Percentiles rank a stretch among this genome's conserved stretches.
These are phyloP conservation scores for Teunomyces kruisii DNA, from an alignment of 805 yeast genomes.

Conservation along the genomic window DNA sequence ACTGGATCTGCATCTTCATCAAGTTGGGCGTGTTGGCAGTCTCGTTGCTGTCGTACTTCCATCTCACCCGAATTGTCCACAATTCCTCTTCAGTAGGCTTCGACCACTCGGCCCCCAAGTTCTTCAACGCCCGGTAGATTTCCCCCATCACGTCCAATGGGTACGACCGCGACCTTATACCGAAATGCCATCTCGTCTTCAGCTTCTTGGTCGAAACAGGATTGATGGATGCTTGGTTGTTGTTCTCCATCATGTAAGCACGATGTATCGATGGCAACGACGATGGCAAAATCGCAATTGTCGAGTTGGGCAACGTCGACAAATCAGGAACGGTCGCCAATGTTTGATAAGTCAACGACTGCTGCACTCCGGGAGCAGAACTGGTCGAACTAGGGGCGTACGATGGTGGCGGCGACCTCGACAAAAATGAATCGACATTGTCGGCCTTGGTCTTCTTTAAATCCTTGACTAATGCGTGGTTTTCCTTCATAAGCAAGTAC, in stretches of 20 bases:
- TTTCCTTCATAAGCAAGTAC: constrained; percentile 78
- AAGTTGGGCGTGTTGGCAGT: constrained; percentile 58
- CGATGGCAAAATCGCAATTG: constrained; percentile 90
- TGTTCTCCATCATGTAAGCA: constrained; percentile 77
- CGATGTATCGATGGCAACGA: constrained; percentile 93
- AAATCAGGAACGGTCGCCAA: constrained; percentile 47
- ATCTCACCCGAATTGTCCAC: constrained; percentile 94
- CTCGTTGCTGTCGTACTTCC: constrained; percentile 60
- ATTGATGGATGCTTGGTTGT: constrained; percentile 32
- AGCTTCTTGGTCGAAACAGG: constrained; percentile 76
- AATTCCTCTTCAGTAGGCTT: constrained; percentile 91
- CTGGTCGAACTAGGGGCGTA: constrained; percentile 21
- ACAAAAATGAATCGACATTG: constrained; percentile 56
- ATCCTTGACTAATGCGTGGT: constrained; percentile 66
- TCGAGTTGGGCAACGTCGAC: constrained; percentile 62
- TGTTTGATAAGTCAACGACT: constrained; percentile 47
- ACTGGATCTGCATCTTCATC: constrained; percentile 96
- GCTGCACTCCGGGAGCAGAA: constrained; percentile 44
- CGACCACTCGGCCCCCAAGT: constrained; percentile 96
- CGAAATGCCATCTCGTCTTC: constrained; percentile 98
- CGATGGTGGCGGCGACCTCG: constrained; percentile 61
- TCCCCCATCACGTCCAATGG: constrained; percentile 99
- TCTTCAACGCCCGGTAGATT: constrained; percentile 89
- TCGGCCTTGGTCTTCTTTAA: constrained; percentile 53
- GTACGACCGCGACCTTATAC: constrained; percentile 91